A percentile compares a stretch with the other conserved stretches of the same genome.
These are phyloP conservation scores for Russula compacta DNA, from an alignment of 768 basidiomycete species.

Conservation along the genomic window DNA sequence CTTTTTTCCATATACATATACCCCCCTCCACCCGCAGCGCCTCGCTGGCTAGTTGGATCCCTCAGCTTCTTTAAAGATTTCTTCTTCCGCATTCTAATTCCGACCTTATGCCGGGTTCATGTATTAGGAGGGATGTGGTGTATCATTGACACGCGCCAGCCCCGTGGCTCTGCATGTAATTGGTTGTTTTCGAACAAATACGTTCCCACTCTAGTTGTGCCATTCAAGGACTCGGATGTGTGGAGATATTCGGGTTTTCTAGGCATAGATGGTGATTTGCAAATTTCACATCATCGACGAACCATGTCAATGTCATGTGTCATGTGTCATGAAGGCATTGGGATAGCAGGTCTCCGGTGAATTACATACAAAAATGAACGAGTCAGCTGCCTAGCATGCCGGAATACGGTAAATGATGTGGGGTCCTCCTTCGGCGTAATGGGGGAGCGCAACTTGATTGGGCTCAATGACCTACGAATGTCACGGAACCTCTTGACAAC, in stretches of 20 bases:
- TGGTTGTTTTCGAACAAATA: no score
- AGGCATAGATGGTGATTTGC: no score
- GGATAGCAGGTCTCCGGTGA: conserved; percentile 1
- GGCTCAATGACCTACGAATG: conserved; percentile 1
- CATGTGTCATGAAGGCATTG: background rate
- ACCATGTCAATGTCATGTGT: background rate
- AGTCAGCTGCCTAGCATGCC: background rate
- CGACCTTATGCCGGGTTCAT: background rate
- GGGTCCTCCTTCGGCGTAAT: conserved; percentile 5
- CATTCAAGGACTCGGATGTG: background rate
- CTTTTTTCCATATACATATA: background rate
- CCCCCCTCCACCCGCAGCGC: background rate
- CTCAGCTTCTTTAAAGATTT: background rate
- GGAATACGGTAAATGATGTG: background rate
- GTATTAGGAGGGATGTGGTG: background rate
- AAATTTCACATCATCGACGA: background rate
- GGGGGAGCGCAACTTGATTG: conserved; percentile 1
- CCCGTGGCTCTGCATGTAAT: no score
- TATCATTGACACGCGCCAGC: no score
- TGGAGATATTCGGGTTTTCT: background rate
- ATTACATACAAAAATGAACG: background rate
- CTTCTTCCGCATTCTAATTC: background rate
- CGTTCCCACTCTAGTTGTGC: background rate
- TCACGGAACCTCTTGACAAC: background rate
- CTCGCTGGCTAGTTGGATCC: background rate